phyloP scores from a whole-genome alignment of 2,329 filamentous ascomycete genomes.

The Aureobasidium sp. region DNA sequence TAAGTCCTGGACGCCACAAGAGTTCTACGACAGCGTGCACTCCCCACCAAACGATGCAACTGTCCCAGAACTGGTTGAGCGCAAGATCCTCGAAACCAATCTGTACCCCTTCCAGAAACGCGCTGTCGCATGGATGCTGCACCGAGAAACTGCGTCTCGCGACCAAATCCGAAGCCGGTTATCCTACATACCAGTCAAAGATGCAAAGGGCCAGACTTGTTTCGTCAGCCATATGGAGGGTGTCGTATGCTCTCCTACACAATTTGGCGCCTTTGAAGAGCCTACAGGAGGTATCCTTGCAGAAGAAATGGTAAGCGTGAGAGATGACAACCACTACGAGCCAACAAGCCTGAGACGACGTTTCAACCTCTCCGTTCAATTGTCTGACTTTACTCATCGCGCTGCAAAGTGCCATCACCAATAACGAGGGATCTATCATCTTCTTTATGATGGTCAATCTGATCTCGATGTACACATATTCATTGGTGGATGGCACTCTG shows the following conservation, averaged over 20 bases:
- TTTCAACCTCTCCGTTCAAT: too few relatives aligned
- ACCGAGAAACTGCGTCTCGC: conserved; percentile 55
- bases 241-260: conserved; percentile 45
- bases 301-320: conserved; percentile 74
- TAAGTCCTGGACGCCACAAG: conserved; percentile 51
- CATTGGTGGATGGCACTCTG: too few relatives aligned
- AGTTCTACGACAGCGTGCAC: conserved; percentile 77
- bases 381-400: too few relatives aligned
- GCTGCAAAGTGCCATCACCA: too few relatives aligned
- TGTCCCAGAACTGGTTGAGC: conserved; percentile 21
- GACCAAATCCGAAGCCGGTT: neutral
- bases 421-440: too few relatives aligned
- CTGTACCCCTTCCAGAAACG: conserved; percentile 79
- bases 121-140: conserved; percentile 75
- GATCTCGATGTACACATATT: too few relatives aligned
- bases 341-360: too few relatives aligned
- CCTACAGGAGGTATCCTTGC: conserved; percentile 71
- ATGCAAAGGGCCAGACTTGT: conserved; percentile 53
- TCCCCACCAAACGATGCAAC: conserved; percentile 56
- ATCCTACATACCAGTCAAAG: conserved; percentile 52
- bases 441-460: too few relatives aligned
- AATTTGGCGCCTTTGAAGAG: conserved; percentile 48
- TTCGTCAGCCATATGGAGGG: conserved; percentile 72
- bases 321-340: conserved; percentile 71
- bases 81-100: conserved; percentile 31